These are phyloP conservation scores for Saksenaea oblongispora DNA, from an alignment of 371 early-diverging fungal genomes.

Conservation along the genomic window DNA sequence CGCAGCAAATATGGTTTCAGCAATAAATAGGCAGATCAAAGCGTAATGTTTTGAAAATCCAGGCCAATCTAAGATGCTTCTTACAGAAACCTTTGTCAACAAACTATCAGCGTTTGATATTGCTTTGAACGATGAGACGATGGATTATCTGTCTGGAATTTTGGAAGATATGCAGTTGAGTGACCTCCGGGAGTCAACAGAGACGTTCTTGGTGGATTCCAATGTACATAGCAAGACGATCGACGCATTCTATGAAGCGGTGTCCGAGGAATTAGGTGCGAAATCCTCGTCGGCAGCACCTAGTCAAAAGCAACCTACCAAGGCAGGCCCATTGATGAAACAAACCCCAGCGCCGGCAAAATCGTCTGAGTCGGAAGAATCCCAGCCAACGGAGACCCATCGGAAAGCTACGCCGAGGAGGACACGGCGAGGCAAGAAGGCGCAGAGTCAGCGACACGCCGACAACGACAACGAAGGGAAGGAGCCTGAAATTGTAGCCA, in stretches of 20 bases:
- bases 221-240: slow-evolving; percentile 50
- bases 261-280: too few species aligned
- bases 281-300: not conserved
- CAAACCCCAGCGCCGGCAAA: not conserved
- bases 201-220: slow-evolving; percentile 66
- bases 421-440: slow-evolving; percentile 7
- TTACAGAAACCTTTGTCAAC: not conserved
- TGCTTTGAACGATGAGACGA: not conserved
- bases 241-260: slow-evolving; percentile 39
- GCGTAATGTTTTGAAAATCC: not conserved
- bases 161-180: not conserved
- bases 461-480: slow-evolving; percentile 1
- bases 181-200: slow-evolving; percentile 64
- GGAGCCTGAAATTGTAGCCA: slow-evolving; percentile 64
- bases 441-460: slow-evolving; percentile 16
- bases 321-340: not conserved
- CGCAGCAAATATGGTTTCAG: not conserved
- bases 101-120: not conserved
- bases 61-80: not conserved
- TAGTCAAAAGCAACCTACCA: not conserved
- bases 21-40: not conserved
- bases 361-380: not conserved
- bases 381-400: slow-evolving; percentile 9
- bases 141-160: slow-evolving; percentile 9
- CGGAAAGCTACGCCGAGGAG: not conserved